phyloP scores from a whole-genome alignment of 2,329 filamentous ascomycete species.

The Pseudopithomyces maydicus region DNA sequence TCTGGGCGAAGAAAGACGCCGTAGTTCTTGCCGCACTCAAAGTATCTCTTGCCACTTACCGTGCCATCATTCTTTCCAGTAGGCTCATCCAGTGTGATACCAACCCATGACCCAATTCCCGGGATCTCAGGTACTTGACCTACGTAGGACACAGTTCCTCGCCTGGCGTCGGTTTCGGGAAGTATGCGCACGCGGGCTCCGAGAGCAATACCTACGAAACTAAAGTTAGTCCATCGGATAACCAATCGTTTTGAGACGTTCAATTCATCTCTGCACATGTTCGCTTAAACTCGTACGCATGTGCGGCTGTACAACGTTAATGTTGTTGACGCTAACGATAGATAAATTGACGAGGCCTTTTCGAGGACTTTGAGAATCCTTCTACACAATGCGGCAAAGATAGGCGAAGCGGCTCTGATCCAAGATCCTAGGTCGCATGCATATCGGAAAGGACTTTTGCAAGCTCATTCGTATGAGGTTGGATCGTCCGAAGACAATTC shows the following conservation, averaged over 20 bases:
- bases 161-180: slow-evolving; percentile 68
- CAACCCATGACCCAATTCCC: slow-evolving; percentile 69
- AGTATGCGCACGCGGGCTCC: slow-evolving; percentile 47
- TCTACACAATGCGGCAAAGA: neutral
- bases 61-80: slow-evolving; percentile 83
- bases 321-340: neutral
- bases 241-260: neutral
- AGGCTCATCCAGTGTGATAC: slow-evolving; percentile 75
- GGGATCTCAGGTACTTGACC: slow-evolving; percentile 78
- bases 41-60: slow-evolving; percentile 70
- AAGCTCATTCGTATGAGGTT: neutral
- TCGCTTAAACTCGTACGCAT: neutral
- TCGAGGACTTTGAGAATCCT: neutral
- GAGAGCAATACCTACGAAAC: slow-evolving; percentile 30
- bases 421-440: no score
- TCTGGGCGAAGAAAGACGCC: slow-evolving; percentile 82
- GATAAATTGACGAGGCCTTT: neutral
- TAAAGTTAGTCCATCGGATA: slow-evolving; percentile 2
- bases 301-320: neutral
- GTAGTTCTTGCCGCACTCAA: slow-evolving; percentile 69
- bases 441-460: no score
- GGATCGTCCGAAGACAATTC: no score
- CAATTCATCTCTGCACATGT: neutral
- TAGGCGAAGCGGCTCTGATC: neutral
- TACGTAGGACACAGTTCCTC: slow-evolving; percentile 73